Conservation (phyloP, 169 alveolate species). For the Miamiensis avidus region DNA sequence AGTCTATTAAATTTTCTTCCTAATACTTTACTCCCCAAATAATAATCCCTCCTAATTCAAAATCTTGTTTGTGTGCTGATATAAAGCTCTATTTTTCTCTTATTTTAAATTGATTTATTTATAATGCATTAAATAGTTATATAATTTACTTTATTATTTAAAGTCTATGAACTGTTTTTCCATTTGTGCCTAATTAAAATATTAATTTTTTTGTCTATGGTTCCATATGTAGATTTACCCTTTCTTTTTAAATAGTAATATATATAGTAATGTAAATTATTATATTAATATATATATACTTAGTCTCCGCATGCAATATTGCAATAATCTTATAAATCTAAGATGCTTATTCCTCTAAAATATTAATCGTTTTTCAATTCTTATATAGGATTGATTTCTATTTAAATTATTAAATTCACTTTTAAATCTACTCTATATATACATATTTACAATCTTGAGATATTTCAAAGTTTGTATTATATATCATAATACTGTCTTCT, state of each 20-base stretch:
- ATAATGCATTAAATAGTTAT: too few relatives aligned
- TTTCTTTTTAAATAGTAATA: not conserved
- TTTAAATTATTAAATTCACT: too few relatives aligned
- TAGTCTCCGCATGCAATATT: not conserved
- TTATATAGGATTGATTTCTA: not conserved
- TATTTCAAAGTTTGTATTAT: not conserved
- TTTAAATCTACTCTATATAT: too few relatives aligned
- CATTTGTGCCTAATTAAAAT: not conserved
- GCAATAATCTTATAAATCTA: not conserved
- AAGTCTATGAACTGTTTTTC: not conserved
- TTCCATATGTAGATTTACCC: not conserved
- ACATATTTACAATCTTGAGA: too few relatives aligned
- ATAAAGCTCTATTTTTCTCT: not conserved
- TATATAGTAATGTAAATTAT: too few relatives aligned
- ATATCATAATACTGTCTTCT: not conserved
- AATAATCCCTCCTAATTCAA: not conserved
- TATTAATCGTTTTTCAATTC: not conserved
- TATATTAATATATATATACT: not conserved
- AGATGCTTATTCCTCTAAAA: not conserved
- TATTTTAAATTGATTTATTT: too few relatives aligned
- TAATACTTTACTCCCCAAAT: not conserved
- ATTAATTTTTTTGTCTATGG: too few relatives aligned
- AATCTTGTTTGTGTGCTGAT: not conserved
- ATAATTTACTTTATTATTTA: not conserved
- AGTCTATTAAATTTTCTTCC: not conserved